Evolutionary conservation across 2,329 filamentous ascomycete species (phyloP).

Genomic region (Sarocladium brachiariae): DNA sequence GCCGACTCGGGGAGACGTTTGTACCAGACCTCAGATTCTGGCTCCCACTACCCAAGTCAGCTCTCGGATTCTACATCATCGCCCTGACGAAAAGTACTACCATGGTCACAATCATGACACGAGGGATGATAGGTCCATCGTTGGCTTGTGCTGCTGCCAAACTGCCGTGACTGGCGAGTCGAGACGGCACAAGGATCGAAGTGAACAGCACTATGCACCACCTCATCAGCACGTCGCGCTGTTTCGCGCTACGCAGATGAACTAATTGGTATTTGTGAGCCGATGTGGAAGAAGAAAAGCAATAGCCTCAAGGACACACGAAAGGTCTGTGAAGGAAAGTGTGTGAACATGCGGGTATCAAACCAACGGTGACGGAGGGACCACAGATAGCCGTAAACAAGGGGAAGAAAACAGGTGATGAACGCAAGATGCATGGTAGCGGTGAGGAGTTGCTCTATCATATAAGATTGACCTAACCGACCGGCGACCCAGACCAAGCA

Average conservation of each 20-base stretch:
- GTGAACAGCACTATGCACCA: neutral
- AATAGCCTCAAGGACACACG: too few relatives aligned
- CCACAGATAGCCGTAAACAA: too few relatives aligned
- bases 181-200: neutral
- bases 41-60: slow-evolving; percentile 44
- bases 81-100: slow-evolving; percentile 28
- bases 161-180: neutral
- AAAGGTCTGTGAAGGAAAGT: too few relatives aligned
- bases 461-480: too few relatives aligned
- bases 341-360: too few relatives aligned
- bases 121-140: neutral
- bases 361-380: too few relatives aligned
- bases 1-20: slow-evolving; percentile 36
- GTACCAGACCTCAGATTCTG: slow-evolving; percentile 58
- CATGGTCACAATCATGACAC: slow-evolving; percentile 32
- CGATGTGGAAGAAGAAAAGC: too few relatives aligned
- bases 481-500: neutral
- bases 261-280: too few relatives aligned
- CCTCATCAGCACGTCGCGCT: neutral
- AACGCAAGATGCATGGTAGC: too few relatives aligned
- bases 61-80: neutral
- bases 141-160: neutral
- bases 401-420: too few relatives aligned
- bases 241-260: neutral
- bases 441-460: too few relatives aligned